Percentiles rank a stretch among this genome's conserved stretches.
These are phyloP conservation scores for Globisporangium mamillatum DNA, from an alignment of 352 stramenopile genomes.

Conservation along the genomic window DNA sequence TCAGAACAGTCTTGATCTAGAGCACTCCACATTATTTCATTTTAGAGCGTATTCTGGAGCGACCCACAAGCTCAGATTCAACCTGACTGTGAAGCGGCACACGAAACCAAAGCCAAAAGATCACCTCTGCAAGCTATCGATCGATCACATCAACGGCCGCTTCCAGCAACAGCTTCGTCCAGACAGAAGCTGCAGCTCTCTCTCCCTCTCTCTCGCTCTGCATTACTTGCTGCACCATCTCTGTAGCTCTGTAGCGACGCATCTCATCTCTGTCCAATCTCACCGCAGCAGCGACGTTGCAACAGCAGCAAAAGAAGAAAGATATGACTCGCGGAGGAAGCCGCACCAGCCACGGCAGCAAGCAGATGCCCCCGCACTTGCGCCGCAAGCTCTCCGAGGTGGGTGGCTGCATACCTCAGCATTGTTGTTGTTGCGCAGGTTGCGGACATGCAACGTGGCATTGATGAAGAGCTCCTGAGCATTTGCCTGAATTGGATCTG, in stretches of 20 bases:
- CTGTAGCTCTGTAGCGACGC: neutral
- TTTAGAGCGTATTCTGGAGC: neutral
- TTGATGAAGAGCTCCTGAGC: neutral
- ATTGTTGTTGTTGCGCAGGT: neutral
- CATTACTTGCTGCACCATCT: neutral
- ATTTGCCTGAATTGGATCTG: neutral
- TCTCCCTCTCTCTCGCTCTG: neutral
- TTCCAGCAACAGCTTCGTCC: neutral
- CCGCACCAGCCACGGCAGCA: conserved; percentile 12
- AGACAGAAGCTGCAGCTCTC: neutral
- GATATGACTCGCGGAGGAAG: conserved; percentile 6
- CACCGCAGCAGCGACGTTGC: neutral
- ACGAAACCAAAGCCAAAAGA: neutral
- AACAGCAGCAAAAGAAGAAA: neutral
- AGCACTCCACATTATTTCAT: neutral
- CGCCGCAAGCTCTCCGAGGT: conserved; percentile 36
- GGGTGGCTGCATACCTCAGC: neutral
- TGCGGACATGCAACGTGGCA: neutral
- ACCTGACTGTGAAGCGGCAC: conserved; percentile 2
- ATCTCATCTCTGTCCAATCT: neutral
- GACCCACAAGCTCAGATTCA: neutral
- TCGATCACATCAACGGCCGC: neutral
- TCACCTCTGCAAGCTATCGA: neutral
- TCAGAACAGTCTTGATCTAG: neutral
- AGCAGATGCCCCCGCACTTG: conserved; percentile 25